Percentiles rank a stretch among this genome's conserved stretches.
Conservation (phyloP, 108 stramenopile species). For the Mayamaea pseudoterrestris region DNA sequence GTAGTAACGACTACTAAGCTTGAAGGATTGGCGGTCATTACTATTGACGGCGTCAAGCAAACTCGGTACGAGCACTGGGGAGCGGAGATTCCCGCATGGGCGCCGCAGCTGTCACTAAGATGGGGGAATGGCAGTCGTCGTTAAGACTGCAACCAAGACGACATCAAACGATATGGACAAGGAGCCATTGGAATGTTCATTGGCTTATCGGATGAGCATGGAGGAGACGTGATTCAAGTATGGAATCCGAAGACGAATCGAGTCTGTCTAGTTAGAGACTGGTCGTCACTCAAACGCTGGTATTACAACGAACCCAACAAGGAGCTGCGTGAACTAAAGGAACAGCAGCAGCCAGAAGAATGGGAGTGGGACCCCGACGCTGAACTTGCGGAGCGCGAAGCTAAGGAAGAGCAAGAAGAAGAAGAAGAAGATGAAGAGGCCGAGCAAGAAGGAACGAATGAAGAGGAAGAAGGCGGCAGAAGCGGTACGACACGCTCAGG, state of each 20-base stretch:
- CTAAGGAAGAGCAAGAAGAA: not conserved
- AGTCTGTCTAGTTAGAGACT: constrained; percentile 12
- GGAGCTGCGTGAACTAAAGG: too few species aligned
- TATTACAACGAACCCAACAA: too few species aligned
- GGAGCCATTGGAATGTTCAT: constrained; percentile 13
- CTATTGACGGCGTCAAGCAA: constrained; percentile 1
- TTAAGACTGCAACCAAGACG: not conserved
- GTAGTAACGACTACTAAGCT: constrained; percentile 7
- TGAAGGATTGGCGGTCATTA: constrained; percentile 8
- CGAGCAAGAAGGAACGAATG: constrained; percentile 3
- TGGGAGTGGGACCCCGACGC: not conserved
- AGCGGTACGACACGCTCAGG: not conserved
- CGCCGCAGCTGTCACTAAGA: constrained; percentile 6
- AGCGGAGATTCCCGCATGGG: constrained; percentile 6
- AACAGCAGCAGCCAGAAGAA: constrained; percentile 4
- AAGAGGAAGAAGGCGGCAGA: too few species aligned
- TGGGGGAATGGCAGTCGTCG: constrained; percentile 12
- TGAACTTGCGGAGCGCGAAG: constrained; percentile 2
- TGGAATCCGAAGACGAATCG: constrained; percentile 9
- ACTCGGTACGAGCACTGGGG: constrained; percentile 7
- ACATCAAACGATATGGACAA: constrained; percentile 2
- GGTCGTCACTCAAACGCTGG: constrained; percentile 24
- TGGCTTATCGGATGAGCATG: constrained; percentile 7
- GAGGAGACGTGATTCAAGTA: constrained; percentile 14
- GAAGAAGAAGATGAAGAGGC: not conserved